phyloP scores from a whole-genome alignment of 768 basidiomycete species.

The Solioccasus polychromus region DNA sequence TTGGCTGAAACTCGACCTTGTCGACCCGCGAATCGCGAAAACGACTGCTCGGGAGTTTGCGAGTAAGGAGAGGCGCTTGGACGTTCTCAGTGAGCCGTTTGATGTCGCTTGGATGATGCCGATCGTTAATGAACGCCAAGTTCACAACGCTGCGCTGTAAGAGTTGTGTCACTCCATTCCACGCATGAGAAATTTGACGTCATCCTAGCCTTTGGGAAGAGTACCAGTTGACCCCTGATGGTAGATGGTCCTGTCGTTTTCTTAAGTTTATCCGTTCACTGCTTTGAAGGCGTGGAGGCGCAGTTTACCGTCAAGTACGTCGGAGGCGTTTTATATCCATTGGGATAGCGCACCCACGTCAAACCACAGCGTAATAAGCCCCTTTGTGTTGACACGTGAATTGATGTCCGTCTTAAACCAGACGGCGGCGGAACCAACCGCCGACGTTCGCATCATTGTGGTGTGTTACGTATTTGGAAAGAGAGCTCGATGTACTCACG shows the following conservation, averaged over 20 bases:
- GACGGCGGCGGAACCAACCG: constrained; percentile 44
- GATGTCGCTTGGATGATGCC: background rate
- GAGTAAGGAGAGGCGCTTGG: constrained; percentile 48
- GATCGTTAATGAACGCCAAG: constrained; percentile 31
- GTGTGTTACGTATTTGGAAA: too few species aligned
- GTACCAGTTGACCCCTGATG: constrained; percentile 25
- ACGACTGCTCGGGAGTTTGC: constrained; percentile 48
- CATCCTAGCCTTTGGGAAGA: constrained; percentile 17
- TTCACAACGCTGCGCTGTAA: constrained; percentile 57
- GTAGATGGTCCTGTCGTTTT: constrained; percentile 8
- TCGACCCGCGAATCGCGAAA: constrained; percentile 46
- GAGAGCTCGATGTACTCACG: too few species aligned
- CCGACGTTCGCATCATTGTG: constrained; percentile 62
- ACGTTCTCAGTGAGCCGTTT: constrained; percentile 45
- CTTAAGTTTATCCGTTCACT: background rate
- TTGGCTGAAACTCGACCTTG: constrained; percentile 52
- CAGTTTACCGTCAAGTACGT: constrained; percentile 46
- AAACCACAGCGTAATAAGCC: constrained; percentile 45
- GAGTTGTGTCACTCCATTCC: constrained; percentile 4
- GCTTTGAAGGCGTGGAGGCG: constrained; percentile 34
- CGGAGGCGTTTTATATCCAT: background rate
- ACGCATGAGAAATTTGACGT: constrained; percentile 7
- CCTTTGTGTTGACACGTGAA: constrained; percentile 51
- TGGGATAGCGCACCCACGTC: background rate
- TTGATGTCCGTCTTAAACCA: constrained; percentile 50